A percentile compares a stretch with the other conserved stretches of the same genome.
Conservation (phyloP, 2,329 filamentous ascomycete species). For the Trichoderma cornu-damae region DNA sequence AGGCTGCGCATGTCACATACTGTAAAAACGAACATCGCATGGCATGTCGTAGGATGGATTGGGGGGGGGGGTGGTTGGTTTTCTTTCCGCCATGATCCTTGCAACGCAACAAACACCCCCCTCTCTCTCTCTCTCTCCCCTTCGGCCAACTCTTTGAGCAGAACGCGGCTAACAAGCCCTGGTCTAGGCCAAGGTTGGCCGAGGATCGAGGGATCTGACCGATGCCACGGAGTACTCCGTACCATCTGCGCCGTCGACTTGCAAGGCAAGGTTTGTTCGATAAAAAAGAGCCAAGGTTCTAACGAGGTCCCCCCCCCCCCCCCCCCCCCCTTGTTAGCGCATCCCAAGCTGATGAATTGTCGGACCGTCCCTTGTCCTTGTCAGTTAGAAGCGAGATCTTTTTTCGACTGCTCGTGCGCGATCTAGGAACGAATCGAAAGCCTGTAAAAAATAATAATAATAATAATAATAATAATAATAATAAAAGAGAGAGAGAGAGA, state of each 20-base stretch:
- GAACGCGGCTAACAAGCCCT: conserved; percentile 6
- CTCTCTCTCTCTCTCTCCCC: not conserved
- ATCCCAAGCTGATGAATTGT: conserved; percentile 13
- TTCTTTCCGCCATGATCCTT: not conserved
- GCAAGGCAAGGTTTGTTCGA: conserved; percentile 6
- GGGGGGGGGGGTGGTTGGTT: too few relatives aligned
- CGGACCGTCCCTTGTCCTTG: conserved; percentile 18
- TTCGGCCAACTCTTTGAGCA: conserved; percentile 15
- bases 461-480: too few relatives aligned
- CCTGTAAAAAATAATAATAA: not conserved
- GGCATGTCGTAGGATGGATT: too few relatives aligned
- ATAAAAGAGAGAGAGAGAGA: too few relatives aligned
- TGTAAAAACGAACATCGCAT: too few relatives aligned
- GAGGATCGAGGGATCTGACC: conserved; percentile 18
- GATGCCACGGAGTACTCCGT: conserved; percentile 7
- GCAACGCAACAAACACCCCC: too few relatives aligned
- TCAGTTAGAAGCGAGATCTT: conserved; percentile 18
- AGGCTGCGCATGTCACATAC: not conserved
- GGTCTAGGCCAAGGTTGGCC: conserved; percentile 13
- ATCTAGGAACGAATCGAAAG: conserved; percentile 18
- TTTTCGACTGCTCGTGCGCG: conserved; percentile 14
- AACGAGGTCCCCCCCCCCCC: too few relatives aligned
- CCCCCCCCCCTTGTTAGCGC: not conserved
- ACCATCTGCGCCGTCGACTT: not conserved
- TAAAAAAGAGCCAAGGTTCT: conserved; percentile 4